Percentiles rank a stretch among this genome's conserved stretches.
These are phyloP conservation scores for Zelopaecilomyces penicillatus DNA, from an alignment of 2,329 filamentous ascomycete species.

Conservation along the genomic window DNA sequence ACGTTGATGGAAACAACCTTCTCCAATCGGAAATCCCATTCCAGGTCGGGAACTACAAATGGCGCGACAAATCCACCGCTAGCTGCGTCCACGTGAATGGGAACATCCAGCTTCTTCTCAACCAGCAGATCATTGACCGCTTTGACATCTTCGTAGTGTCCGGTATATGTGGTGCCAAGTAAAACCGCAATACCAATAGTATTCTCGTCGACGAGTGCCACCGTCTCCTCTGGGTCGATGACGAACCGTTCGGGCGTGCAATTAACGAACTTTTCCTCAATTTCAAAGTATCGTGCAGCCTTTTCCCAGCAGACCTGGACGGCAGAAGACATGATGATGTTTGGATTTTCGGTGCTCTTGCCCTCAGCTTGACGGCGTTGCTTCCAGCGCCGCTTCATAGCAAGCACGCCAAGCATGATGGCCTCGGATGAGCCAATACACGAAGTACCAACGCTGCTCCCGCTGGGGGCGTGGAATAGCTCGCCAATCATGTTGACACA, in stretches of 20 bases:
- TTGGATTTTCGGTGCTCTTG: slow-evolving; percentile 72
- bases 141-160: slow-evolving; percentile 92
- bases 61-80: slow-evolving; percentile 89
- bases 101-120: slow-evolving; percentile 64
- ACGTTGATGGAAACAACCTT: slow-evolving; percentile 91
- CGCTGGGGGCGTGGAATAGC: slow-evolving; percentile 72
- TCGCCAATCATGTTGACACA: slow-evolving; percentile 86
- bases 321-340: slow-evolving; percentile 91
- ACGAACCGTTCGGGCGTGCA: slow-evolving; percentile 54
- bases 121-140: slow-evolving; percentile 80
- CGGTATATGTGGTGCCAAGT: slow-evolving; percentile 87
- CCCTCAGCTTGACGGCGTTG: slow-evolving; percentile 76
- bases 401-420: slow-evolving; percentile 73
- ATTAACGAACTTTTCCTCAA: slow-evolving; percentile 77
- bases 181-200: slow-evolving; percentile 90
- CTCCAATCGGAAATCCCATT: slow-evolving; percentile 87
- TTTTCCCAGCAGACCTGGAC: slow-evolving; percentile 99
- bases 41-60: slow-evolving; percentile 73
- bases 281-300: slow-evolving; percentile 78
- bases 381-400: slow-evolving; percentile 95
- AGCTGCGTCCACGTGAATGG: slow-evolving; percentile 91
- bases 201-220: slow-evolving; percentile 55
- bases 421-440: slow-evolving; percentile 86
- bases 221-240: slow-evolving; percentile 54
- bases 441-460: slow-evolving; percentile 73